These are phyloP conservation scores for Paecilomyces niveus DNA, from an alignment of 2,329 filamentous ascomycete species.

Conservation along the genomic window DNA sequence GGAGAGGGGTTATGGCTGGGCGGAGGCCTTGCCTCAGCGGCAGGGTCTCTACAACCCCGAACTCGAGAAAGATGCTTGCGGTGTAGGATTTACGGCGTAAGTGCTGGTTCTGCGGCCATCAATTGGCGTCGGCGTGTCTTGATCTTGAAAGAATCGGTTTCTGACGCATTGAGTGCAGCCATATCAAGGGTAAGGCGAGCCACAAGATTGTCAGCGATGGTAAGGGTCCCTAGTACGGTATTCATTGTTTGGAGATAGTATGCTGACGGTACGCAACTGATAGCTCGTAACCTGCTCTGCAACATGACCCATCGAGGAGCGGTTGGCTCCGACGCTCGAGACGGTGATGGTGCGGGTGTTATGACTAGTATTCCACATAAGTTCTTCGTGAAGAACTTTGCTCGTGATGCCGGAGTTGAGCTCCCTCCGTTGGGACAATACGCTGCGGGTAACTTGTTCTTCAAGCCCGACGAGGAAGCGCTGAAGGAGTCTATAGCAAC, in stretches of 20 bases:
- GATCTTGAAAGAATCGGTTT: background rate
- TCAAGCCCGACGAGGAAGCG: slow-evolving; percentile 90
- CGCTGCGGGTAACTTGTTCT: slow-evolving; percentile 95
- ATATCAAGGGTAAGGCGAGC: slow-evolving; percentile 94
- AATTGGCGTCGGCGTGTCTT: background rate
- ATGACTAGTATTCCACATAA: slow-evolving; percentile 99
- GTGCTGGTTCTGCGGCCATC: slow-evolving; percentile 25
- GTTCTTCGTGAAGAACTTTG: slow-evolving; percentile 98
- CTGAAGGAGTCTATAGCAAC: slow-evolving; percentile 83
- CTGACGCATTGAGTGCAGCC: slow-evolving; percentile 47
- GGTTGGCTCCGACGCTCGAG: slow-evolving; percentile 93
- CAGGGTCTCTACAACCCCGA: slow-evolving; percentile 97
- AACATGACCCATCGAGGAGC: slow-evolving; percentile 99
- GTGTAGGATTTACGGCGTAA: slow-evolving; percentile 97
- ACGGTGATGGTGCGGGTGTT: slow-evolving; percentile 96
- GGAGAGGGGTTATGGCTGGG: slow-evolving; percentile 75
- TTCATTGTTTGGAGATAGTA: background rate
- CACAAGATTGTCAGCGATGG: slow-evolving; percentile 99
- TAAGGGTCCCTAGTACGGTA: slow-evolving; percentile 40
- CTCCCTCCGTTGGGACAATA: slow-evolving; percentile 87
- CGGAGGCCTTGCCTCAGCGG: slow-evolving; percentile 89
- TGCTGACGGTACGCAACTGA: slow-evolving; percentile 20
- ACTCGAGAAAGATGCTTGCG: slow-evolving; percentile 97
- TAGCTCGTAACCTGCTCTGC: slow-evolving; percentile 87
- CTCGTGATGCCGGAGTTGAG: slow-evolving; percentile 78